These are phyloP conservation scores for Yarrowia sp. DNA, from an alignment of 805 yeast species.

Conservation along the genomic window DNA sequence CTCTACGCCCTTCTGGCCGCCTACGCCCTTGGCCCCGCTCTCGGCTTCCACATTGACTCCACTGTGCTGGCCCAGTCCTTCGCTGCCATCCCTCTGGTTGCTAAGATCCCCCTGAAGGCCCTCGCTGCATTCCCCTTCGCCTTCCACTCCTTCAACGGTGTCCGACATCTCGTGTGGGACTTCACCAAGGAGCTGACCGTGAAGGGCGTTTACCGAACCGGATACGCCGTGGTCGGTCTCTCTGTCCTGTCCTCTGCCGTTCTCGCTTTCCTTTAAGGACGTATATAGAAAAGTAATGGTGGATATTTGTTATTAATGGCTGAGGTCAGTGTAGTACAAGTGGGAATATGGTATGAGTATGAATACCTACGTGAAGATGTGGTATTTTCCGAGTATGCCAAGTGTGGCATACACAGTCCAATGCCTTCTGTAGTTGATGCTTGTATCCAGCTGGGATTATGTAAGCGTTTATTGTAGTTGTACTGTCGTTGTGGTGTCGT, in stretches of 20 bases:
- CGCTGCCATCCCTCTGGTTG: conserved; percentile 68
- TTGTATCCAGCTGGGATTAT: too few relatives aligned
- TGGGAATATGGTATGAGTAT: too few relatives aligned
- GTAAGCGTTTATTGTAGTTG: too few relatives aligned
- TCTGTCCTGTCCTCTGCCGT: conserved; percentile 61
- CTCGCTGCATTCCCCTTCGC: conserved; percentile 81
- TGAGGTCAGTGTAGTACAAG: too few relatives aligned
- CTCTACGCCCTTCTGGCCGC: conserved; percentile 79
- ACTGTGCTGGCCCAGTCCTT: conserved; percentile 60
- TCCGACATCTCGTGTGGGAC: conserved; percentile 96
- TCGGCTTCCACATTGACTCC: conserved; percentile 64
- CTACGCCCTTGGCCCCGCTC: conserved; percentile 71
- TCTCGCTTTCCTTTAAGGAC: conserved; percentile 49
- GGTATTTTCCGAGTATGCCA: too few relatives aligned
- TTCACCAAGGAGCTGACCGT: conserved; percentile 77
- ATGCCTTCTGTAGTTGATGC: too few relatives aligned
- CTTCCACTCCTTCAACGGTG: conserved; percentile 84
- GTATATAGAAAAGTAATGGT: conserved; percentile 36
- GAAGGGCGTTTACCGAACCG: conserved; percentile 91
- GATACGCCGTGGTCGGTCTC: conserved; percentile 79
- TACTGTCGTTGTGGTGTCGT: too few relatives aligned
- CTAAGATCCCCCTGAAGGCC: conserved; percentile 71
- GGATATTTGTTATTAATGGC: conserved; percentile 7
- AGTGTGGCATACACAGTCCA: too few relatives aligned
- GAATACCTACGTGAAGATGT: too few relatives aligned